Evolutionary conservation across 2,329 filamentous ascomycete species (phyloP), one percentile per base, ranked within the genome.

Genomic region (Alternaria ethzedia): DNA sequence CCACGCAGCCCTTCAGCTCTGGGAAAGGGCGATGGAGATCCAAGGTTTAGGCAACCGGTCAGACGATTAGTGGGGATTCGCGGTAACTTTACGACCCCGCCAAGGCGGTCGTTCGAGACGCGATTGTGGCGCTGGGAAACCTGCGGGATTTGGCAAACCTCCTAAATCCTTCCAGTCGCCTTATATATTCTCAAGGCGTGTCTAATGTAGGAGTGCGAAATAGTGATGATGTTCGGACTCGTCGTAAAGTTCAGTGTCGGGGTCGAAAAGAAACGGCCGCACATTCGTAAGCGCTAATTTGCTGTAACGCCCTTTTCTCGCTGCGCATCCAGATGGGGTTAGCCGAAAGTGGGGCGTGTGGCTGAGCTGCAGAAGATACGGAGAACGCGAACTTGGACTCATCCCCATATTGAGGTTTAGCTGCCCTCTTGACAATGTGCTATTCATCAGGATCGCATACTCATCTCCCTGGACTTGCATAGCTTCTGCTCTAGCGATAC

Each of bases 21-120:
- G 36, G 49, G 66, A 67, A 68, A 65, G 66, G 66, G 64, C 66
- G 57, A 66, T 47, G 52, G 25, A 49, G 52, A 45, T 60, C 59
- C 45, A 58, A 54, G 54, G 65, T 66, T 67, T 25, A 63, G 59
- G 56, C 58, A 55, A 65, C 66, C 66, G 64, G 66, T 69, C 57
- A 67, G 58, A 55, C 12, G 15, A 61, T 58, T 67, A 67, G 66
- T 52, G 61, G 36, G 61, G 61, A 65, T 52, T 54, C 21, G 43
- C 30, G 15, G 61, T 55, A 61, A 61, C 44, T 52, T 66, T 64
- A 61, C 57, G 15, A 43, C 26, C 9, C 4, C 50, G 61, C 64
- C 61, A 66, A 65, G 60, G 41, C 30, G 17, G 52, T 50, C 28
- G 43, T 57, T 60, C 30, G 28, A 41, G 43, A 43, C 26, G 21